These are phyloP conservation scores for Fusarium duplospermum DNA, from an alignment of 2,329 filamentous ascomycete genomes.

Conservation along the genomic window DNA sequence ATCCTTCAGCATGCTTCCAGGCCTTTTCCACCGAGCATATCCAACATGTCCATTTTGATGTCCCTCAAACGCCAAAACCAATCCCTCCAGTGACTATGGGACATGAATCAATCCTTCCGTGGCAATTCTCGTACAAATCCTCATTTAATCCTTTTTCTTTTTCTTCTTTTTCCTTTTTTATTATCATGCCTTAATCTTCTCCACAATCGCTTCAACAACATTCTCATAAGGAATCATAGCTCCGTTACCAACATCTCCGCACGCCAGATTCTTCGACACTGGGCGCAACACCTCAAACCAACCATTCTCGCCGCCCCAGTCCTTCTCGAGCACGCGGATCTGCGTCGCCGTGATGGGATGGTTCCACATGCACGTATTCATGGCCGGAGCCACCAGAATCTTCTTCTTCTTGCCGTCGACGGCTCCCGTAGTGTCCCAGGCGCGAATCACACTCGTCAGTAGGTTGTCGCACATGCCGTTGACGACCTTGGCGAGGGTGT, in stretches of 20 bases:
- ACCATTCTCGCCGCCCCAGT: conserved; percentile 71
- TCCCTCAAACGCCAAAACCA: neutral
- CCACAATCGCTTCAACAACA: conserved; percentile 75
- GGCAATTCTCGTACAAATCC: neutral
- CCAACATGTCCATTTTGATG: conserved; percentile 6
- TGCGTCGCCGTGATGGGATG: conserved; percentile 85
- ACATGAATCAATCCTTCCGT: neutral
- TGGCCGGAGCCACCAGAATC: conserved; percentile 82
- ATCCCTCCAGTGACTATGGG: neutral
- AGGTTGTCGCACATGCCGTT: conserved; percentile 83
- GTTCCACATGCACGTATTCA: conserved; percentile 93
- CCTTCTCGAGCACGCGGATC: conserved; percentile 74
- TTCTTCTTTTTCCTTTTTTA: neutral
- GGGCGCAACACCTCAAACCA: conserved; percentile 77
- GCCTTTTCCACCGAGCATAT: neutral
- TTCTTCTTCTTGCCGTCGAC: conserved; percentile 70
- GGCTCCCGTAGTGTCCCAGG: conserved; percentile 83
- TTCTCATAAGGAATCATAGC: conserved; percentile 86
- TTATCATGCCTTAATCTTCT: conserved; percentile 52
- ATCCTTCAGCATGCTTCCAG: conserved; percentile 1
- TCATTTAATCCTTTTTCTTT: neutral
- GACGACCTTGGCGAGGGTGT: conserved; percentile 85
- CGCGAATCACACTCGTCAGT: conserved; percentile 78
- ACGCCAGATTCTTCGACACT: conserved; percentile 82
- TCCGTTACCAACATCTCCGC: conserved; percentile 84